These are phyloP conservation scores for Pythium plurisporium DNA, from an alignment of 352 stramenopile genomes.

Conservation along the genomic window DNA sequence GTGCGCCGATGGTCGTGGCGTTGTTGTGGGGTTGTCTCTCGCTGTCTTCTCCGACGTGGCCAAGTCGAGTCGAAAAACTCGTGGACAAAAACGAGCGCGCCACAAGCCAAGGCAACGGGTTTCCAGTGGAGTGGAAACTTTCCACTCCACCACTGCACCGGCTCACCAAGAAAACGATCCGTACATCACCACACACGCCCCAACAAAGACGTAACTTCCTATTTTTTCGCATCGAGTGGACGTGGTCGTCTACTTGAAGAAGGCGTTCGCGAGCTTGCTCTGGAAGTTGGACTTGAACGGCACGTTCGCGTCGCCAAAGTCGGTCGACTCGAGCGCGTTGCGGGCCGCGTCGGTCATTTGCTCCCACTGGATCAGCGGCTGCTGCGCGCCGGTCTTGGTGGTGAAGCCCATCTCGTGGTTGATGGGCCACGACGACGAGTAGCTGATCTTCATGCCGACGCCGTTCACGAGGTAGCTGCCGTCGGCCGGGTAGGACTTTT, in stretches of 20 bases:
- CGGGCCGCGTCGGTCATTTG: conserved; percentile 17
- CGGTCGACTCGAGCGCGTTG: conserved; percentile 19
- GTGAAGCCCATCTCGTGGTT: conserved; percentile 13
- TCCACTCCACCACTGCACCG: too few relatives aligned
- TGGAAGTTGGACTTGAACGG: conserved; percentile 26
- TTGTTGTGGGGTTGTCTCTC: too few relatives aligned
- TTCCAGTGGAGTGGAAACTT: too few relatives aligned
- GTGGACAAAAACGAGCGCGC: too few relatives aligned
- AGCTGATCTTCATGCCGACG: conserved; percentile 8
- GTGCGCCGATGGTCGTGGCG: too few relatives aligned
- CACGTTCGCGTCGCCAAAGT: conserved; percentile 21
- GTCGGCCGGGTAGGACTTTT: conserved; percentile 8
- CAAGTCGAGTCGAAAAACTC: too few relatives aligned
- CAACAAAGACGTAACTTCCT: too few relatives aligned
- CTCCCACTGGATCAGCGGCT: conserved; percentile 25
- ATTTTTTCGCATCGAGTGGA: too few relatives aligned
- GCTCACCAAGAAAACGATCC: too few relatives aligned
- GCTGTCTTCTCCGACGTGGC: too few relatives aligned
- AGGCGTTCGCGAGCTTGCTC: conserved; percentile 18
- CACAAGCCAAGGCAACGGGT: too few relatives aligned
- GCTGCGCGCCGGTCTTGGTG: conserved; percentile 6
- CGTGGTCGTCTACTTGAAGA: conserved; percentile 18
- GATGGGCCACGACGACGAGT: conserved; percentile 5
- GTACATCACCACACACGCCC: too few relatives aligned
- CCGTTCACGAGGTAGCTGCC: neutral